phyloP scores from a whole-genome alignment of 2,329 filamentous ascomycete genomes.

The Hypoxylon sp. region DNA sequence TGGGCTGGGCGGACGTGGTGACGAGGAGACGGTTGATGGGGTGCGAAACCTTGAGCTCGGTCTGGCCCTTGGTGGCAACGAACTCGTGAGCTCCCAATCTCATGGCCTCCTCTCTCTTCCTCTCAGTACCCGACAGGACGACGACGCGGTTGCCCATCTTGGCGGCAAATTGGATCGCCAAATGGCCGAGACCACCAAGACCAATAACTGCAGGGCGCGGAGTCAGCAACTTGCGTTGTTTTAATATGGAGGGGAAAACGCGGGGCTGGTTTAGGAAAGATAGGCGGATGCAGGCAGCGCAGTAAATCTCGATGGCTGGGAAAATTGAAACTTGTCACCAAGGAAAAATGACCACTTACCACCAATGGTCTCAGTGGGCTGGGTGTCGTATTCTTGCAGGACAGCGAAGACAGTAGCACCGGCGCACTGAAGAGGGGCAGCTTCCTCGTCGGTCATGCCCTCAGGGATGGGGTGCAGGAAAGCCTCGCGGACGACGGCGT shows the following conservation, averaged over 20 bases:
- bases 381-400: slow-evolving; percentile 48
- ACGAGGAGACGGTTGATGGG: slow-evolving; percentile 54
- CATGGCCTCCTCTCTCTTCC: slow-evolving; percentile 72
- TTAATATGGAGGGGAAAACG: background rate
- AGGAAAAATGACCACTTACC: slow-evolving; percentile 17
- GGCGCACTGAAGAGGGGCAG: slow-evolving; percentile 66
- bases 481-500: slow-evolving; percentile 61
- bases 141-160: slow-evolving; percentile 76
- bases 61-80: slow-evolving; percentile 62
- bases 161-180: slow-evolving; percentile 75
- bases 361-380: slow-evolving; percentile 50
- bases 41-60: slow-evolving; percentile 43
- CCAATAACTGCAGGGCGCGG: slow-evolving; percentile 61
- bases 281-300: background rate
- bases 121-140: slow-evolving; percentile 70
- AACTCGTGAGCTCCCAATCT: slow-evolving; percentile 71
- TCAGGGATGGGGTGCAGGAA: slow-evolving; percentile 63
- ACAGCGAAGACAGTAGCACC: slow-evolving; percentile 58
- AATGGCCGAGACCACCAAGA: slow-evolving; percentile 73
- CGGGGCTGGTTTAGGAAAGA: background rate
- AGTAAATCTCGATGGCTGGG: no score
- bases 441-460: slow-evolving; percentile 56
- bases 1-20: slow-evolving; percentile 54
- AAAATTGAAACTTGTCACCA: background rate
- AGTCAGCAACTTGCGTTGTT: slow-evolving; percentile 12